Evolutionary conservation across 106 monocot genomes (phyloP).

Genomic region (Cymbidium sinense): DNA sequence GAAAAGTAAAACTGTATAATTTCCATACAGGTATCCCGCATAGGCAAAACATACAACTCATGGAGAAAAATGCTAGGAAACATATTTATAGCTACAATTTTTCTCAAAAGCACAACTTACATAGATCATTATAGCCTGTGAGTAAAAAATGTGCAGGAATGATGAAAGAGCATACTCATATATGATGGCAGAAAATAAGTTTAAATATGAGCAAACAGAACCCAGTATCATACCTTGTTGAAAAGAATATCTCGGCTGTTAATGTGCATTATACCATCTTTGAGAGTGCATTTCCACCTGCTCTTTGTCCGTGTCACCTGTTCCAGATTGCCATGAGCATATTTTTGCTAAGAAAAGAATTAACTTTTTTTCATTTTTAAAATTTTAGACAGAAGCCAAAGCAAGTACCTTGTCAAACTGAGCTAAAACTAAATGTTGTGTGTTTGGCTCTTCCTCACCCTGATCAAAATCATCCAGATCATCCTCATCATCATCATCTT

Average conservation of each 20-base stretch:
- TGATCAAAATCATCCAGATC: slow-evolving; percentile 76
- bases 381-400: not conserved
- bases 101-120: not conserved
- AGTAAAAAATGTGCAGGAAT: not conserved
- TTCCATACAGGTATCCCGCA: not conserved
- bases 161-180: not conserved
- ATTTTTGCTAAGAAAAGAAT: not conserved
- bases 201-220: not conserved
- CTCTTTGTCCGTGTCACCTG: slow-evolving; percentile 85
- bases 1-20: not conserved
- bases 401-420: slow-evolving; percentile 86
- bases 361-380: not conserved
- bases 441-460: slow-evolving; percentile 71
- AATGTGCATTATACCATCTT: slow-evolving; percentile 96
- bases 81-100: not conserved
- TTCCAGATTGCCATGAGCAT: not conserved
- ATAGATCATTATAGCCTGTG: not conserved
- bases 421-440: slow-evolving; percentile 88
- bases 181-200: not conserved
- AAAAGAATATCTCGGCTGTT: slow-evolving; percentile 86
- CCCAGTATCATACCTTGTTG: slow-evolving; percentile 57
- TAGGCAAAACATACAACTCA: not conserved
- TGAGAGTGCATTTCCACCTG: slow-evolving; percentile 93
- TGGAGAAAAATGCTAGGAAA: not conserved
- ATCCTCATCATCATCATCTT: slow-evolving; percentile 88